A percentile compares a stretch with the other conserved stretches of the same genome.
These are phyloP conservation scores for Rhizopogon vesiculosus DNA, from an alignment of 768 basidiomycete genomes.

Conservation along the genomic window DNA sequence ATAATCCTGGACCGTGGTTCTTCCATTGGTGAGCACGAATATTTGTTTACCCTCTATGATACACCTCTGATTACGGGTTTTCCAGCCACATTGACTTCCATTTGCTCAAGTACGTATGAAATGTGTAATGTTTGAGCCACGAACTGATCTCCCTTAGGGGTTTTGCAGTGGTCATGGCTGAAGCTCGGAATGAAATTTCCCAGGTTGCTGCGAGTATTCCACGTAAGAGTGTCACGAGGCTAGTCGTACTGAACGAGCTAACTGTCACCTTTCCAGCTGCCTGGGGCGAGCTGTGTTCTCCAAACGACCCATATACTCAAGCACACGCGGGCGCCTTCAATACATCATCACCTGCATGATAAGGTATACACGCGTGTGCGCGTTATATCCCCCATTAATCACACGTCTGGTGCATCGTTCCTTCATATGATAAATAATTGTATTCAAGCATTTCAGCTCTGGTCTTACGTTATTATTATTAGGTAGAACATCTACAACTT, in stretches of 20 bases:
- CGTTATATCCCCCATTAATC: neutral
- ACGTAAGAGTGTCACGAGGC: slow-evolving; percentile 6
- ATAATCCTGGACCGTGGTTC: slow-evolving; percentile 65
- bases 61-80: neutral
- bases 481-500: too few species aligned
- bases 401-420: neutral
- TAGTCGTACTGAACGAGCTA: neutral
- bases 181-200: slow-evolving; percentile 16
- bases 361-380: neutral
- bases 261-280: slow-evolving; percentile 7
- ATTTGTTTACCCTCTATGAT: neutral
- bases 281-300: slow-evolving; percentile 16
- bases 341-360: neutral
- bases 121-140: neutral
- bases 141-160: slow-evolving; percentile 16
- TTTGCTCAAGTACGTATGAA: slow-evolving; percentile 15
- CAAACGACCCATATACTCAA: neutral
- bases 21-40: slow-evolving; percentile 31
- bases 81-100: slow-evolving; percentile 29
- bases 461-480: too few species aligned
- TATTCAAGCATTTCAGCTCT: too few species aligned
- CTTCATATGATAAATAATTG: too few species aligned
- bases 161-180: slow-evolving; percentile 27
- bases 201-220: slow-evolving; percentile 6
- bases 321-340: neutral